Evolutionary conservation across 1,284 basidiomycete genomes (phyloP).

Genomic region (Tremellales sp.): DNA sequence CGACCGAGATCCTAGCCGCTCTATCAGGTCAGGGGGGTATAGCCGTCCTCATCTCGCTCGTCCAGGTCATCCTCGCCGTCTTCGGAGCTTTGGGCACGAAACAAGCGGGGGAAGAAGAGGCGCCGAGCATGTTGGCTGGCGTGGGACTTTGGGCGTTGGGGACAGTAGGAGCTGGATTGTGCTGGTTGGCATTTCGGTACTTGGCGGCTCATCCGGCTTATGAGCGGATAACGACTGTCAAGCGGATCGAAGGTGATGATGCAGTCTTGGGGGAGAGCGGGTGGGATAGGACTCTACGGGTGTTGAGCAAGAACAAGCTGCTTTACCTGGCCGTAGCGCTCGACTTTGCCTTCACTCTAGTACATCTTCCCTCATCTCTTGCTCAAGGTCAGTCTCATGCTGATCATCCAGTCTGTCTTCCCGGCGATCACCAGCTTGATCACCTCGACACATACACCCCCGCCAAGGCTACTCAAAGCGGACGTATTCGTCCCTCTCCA

Average conservation of each 20-base stretch:
- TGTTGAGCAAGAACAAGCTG: slow-evolving; percentile 58
- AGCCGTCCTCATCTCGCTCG: slow-evolving; percentile 42
- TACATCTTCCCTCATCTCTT: slow-evolving; percentile 49
- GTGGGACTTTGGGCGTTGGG: slow-evolving; percentile 42
- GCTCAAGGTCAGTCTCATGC: neutral
- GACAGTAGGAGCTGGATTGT: slow-evolving; percentile 21
- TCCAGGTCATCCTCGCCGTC: slow-evolving; percentile 39
- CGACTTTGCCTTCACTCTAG: slow-evolving; percentile 73
- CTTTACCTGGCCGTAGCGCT: slow-evolving; percentile 71
- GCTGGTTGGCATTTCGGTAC: slow-evolving; percentile 27
- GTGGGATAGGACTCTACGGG: slow-evolving; percentile 18
- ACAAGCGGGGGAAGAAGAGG: neutral
- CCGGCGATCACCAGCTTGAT: slow-evolving; percentile 78
- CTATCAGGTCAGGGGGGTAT: slow-evolving; percentile 49
- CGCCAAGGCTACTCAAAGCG: slow-evolving; percentile 36
- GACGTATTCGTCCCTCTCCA: slow-evolving; percentile 47
- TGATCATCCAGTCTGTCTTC: slow-evolving; percentile 63
- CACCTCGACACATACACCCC: slow-evolving; percentile 56
- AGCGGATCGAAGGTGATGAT: neutral
- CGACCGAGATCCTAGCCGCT: slow-evolving; percentile 40
- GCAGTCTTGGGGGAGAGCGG: slow-evolving; percentile 7
- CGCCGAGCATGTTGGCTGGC: slow-evolving; percentile 25
- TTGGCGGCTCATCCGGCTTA: slow-evolving; percentile 30
- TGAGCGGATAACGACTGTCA: slow-evolving; percentile 13
- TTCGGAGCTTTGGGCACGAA: slow-evolving; percentile 14